phyloP scores from a whole-genome alignment of 352 stramenopile species.

The Pythium aristosporum region DNA sequence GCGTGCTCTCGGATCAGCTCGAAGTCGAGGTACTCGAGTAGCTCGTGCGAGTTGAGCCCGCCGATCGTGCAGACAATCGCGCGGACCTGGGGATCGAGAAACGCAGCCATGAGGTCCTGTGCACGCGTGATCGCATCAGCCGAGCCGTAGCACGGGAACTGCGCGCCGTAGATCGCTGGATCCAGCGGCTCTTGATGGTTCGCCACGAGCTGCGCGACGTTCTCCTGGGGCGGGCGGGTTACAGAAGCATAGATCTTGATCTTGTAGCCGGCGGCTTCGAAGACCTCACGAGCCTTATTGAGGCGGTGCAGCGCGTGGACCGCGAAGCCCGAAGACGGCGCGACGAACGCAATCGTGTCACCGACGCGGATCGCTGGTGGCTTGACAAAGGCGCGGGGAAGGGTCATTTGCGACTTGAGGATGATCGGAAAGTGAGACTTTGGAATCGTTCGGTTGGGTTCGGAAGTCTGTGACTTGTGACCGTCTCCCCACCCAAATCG shows the following conservation, averaged over 20 bases:
- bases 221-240: conserved; percentile 33
- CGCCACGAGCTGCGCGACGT: conserved; percentile 12
- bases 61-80: conserved; percentile 60
- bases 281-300: conserved; percentile 31
- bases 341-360: conserved; percentile 55
- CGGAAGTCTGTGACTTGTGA: not conserved
- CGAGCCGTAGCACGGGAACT: conserved; percentile 44
- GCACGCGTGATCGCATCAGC: conserved; percentile 43
- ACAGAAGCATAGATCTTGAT: conserved; percentile 55
- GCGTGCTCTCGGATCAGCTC: conserved; percentile 38
- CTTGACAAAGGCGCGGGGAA: conserved; percentile 3
- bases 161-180: conserved; percentile 18
- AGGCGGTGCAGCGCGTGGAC: conserved; percentile 45
- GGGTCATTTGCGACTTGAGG: not conserved
- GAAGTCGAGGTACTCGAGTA: conserved; percentile 66
- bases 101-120: conserved; percentile 52
- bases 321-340: conserved; percentile 43
- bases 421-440: not conserved
- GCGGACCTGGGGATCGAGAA: conserved; percentile 36
- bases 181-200: conserved; percentile 12
- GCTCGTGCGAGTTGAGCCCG: conserved; percentile 56
- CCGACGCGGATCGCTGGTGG: conserved; percentile 32
- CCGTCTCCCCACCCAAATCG: no score
- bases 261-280: conserved; percentile 38
- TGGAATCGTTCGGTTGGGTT: not conserved